Percentiles rank a stretch among this genome's conserved stretches.
Evolutionary conservation across 2,329 filamentous ascomycete species (phyloP).

Genomic region (Fusarium fracticaudum): DNA sequence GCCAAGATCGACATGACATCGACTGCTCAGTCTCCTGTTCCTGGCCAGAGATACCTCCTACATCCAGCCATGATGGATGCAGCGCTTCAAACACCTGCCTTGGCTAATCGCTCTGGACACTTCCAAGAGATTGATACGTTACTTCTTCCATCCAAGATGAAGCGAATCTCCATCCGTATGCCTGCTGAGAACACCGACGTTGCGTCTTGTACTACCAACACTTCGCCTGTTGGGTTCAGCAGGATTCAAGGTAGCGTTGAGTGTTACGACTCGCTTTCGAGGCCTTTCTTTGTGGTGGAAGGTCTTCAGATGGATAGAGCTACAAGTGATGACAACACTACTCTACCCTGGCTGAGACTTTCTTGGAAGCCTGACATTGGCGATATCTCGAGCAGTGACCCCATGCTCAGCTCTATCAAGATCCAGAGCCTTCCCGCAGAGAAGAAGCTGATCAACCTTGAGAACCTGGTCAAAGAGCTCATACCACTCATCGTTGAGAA

Average conservation of each 20-base stretch:
- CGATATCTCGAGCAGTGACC: conserved; percentile 34
- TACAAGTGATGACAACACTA: conserved; percentile 28
- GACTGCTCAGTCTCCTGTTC: conserved; percentile 25
- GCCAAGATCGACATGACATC: conserved; percentile 36
- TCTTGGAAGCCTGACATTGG: conserved; percentile 37
- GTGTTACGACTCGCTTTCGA: conserved; percentile 29
- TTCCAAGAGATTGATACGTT: conserved; percentile 40
- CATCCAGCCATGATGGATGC: conserved; percentile 41
- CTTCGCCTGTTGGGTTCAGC: conserved; percentile 33
- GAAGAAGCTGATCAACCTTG: conserved; percentile 36
- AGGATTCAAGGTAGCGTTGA: conserved; percentile 32
- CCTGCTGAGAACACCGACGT: conserved; percentile 28
- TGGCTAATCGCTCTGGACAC: conserved; percentile 34
- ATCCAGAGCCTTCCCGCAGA: conserved; percentile 38
- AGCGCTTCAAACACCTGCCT: conserved; percentile 35
- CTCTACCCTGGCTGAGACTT: conserved; percentile 37
- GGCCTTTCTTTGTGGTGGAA: conserved; percentile 35
- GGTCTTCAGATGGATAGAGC: conserved; percentile 39
- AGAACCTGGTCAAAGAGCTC: conserved; percentile 35
- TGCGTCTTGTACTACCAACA: conserved; percentile 30
- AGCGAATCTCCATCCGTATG: conserved; percentile 38
- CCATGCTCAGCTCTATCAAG: conserved; percentile 32
- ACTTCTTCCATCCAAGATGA: conserved; percentile 33
- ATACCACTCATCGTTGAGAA: conserved; percentile 34
- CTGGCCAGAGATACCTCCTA: conserved; percentile 34